phyloP scores from a whole-genome alignment of 202 grass and related monocot species.

The Dendrocalamus latiflorus region DNA sequence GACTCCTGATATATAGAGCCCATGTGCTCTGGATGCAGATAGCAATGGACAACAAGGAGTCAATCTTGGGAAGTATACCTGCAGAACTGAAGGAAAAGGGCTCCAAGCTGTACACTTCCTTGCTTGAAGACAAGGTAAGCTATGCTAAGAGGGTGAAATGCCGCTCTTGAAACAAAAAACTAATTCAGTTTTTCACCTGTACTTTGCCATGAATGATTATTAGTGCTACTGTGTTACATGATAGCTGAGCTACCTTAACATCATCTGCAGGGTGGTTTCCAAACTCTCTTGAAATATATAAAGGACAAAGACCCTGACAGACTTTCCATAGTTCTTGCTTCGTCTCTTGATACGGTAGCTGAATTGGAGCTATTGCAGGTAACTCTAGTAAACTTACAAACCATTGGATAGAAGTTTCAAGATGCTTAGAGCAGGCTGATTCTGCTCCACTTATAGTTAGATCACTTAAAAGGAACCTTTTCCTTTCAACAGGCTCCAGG shows the following conservation, averaged over 20 bases:
- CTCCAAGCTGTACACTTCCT: conserved; percentile 58
- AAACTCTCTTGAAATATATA: conserved; percentile 66
- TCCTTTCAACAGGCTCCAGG: conserved; percentile 64
- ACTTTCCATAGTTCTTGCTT: conserved; percentile 75
- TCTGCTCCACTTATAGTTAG: not conserved
- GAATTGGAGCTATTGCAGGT: conserved; percentile 87
- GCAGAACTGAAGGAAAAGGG: conserved; percentile 59
- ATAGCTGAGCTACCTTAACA: conserved; percentile 22
- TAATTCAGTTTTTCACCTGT: not conserved
- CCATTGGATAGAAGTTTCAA: not conserved
- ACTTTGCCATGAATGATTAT: not conserved
- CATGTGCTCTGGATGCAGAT: conserved; percentile 47
- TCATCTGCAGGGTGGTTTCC: conserved; percentile 64
- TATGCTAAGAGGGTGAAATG: not conserved
- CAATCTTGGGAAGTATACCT: conserved; percentile 67
- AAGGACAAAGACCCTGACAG: conserved; percentile 78
- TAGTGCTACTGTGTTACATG: too few relatives aligned
- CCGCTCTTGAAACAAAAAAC: not conserved
- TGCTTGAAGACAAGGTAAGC: conserved; percentile 73
- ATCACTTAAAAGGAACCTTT: conserved; percentile 3
- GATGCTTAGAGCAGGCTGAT: conserved; percentile 8
- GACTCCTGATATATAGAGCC: not conserved
- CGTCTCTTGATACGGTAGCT: conserved; percentile 69
- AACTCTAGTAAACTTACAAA: not conserved
- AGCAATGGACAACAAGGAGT: conserved; percentile 67